These are phyloP conservation scores for Sordariomycetes sp. DNA, from an alignment of 2,329 filamentous ascomycete genomes.

Conservation along the genomic window DNA sequence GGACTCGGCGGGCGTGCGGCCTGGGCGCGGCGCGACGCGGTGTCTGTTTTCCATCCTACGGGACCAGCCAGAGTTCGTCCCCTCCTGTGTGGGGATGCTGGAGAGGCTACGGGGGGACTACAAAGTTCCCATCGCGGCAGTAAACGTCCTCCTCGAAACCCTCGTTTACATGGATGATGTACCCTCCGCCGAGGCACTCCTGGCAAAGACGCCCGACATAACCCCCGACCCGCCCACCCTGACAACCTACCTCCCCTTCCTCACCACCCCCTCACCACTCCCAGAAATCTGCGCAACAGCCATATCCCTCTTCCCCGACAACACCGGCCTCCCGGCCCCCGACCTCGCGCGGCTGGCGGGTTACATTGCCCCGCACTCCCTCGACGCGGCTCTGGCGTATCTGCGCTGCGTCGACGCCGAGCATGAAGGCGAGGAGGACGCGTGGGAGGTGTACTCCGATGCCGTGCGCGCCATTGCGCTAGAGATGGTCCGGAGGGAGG, in stretches of 20 bases:
- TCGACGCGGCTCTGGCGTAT: slow-evolving; percentile 2
- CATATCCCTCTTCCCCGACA: slow-evolving; percentile 1
- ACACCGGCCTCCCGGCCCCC: not conserved
- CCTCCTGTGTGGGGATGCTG: slow-evolving; percentile 42
- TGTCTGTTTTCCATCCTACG: slow-evolving; percentile 45
- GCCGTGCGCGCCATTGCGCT: slow-evolving; percentile 3
- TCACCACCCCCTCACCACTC: slow-evolving; percentile 7
- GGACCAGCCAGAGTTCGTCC: slow-evolving; percentile 26
- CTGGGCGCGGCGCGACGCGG: slow-evolving; percentile 47
- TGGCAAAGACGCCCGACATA: slow-evolving; percentile 5
- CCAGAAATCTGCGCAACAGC: slow-evolving; percentile 1
- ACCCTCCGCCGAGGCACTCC: slow-evolving; percentile 7
- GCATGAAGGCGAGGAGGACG: not conserved
- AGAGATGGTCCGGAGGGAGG: not conserved
- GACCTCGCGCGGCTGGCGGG: not conserved
- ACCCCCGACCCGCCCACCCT: slow-evolving; percentile 9
- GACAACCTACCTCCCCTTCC: slow-evolving; percentile 6
- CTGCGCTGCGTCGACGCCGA: slow-evolving; percentile 1
- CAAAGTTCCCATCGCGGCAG: slow-evolving; percentile 21
- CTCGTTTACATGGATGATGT: slow-evolving; percentile 7
- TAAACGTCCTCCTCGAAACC: slow-evolving; percentile 20
- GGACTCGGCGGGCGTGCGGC: slow-evolving; percentile 44
- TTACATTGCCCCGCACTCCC: not conserved
- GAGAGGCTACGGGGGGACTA: slow-evolving; percentile 28
- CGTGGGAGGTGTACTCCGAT: not conserved